A percentile compares a stretch with the other conserved stretches of the same genome.
Evolutionary conservation across 768 basidiomycete species (phyloP).

Genomic region (Boletus rufocinnamomeus): DNA sequence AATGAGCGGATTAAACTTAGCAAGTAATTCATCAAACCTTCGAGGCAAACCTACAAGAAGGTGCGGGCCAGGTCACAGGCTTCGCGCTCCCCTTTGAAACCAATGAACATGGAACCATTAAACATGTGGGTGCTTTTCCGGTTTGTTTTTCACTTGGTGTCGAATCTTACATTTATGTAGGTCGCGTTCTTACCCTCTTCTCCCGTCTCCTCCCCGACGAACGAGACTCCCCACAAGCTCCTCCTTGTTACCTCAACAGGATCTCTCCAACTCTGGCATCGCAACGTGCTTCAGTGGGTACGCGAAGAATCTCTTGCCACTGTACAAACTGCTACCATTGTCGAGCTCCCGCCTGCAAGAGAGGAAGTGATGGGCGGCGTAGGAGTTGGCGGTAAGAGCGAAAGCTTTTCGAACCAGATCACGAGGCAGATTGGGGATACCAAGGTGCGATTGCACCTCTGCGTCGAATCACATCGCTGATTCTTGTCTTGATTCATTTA

Average conservation of each 20-base stretch:
- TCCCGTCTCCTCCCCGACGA: slow-evolving; percentile 37
- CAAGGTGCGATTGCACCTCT: slow-evolving; percentile 42
- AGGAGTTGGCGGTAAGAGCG: slow-evolving; percentile 24
- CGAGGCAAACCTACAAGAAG: slow-evolving; percentile 47
- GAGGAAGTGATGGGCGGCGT: slow-evolving; percentile 25
- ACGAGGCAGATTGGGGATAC: slow-evolving; percentile 59
- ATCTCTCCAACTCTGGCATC: slow-evolving; percentile 72
- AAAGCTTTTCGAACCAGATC: slow-evolving; percentile 53
- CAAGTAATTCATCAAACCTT: slow-evolving; percentile 55
- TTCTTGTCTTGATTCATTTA: neutral
- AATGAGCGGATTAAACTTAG: slow-evolving; percentile 36
- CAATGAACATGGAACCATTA: slow-evolving; percentile 62
- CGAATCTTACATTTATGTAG: slow-evolving; percentile 32
- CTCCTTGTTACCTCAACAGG: slow-evolving; percentile 75
- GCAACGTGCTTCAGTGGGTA: slow-evolving; percentile 63
- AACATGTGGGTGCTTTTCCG: slow-evolving; percentile 49
- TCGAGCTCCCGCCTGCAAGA: slow-evolving; percentile 70
- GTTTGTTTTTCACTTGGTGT: neutral
- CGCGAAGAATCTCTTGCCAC: slow-evolving; percentile 79
- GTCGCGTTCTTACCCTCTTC: slow-evolving; percentile 51
- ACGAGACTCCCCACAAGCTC: slow-evolving; percentile 41
- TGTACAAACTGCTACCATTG: slow-evolving; percentile 63
- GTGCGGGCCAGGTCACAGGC: slow-evolving; percentile 49
- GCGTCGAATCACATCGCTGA: neutral
- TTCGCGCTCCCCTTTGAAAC: slow-evolving; percentile 70